Conservation (phyloP, 495 filamentous ascomycete genomes). For the Daldinia bambusicola region DNA sequence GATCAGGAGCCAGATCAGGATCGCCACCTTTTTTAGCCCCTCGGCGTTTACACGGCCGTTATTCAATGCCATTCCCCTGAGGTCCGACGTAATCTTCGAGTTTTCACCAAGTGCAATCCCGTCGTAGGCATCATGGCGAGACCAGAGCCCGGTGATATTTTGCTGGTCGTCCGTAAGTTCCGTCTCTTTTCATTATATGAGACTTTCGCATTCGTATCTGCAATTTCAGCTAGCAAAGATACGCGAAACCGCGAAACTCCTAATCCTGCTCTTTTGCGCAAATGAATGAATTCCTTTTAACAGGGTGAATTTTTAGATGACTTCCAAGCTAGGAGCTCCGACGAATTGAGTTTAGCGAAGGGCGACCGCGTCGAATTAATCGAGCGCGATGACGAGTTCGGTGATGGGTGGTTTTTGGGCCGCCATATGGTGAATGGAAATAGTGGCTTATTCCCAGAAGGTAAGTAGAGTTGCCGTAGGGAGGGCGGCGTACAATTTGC, state of each 20-base stretch:
- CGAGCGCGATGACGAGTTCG: conserved; percentile 96
- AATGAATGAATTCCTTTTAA: conserved; percentile 19
- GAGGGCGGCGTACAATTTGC: neutral
- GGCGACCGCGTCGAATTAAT: conserved; percentile 91
- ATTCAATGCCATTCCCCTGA: conserved; percentile 22
- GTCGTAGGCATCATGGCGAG: conserved; percentile 47
- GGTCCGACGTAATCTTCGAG: conserved; percentile 12
- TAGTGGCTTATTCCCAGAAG: conserved; percentile 90
- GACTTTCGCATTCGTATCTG: neutral
- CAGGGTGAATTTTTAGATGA: conserved; percentile 66
- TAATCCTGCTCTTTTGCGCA: conserved; percentile 17
- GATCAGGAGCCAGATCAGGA: conserved; percentile 30
- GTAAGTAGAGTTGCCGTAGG: conserved; percentile 58
- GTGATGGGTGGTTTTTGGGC: conserved; percentile 97
- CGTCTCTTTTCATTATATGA: conserved; percentile 18
- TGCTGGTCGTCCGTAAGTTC: conserved; percentile 82
- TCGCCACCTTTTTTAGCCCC: conserved; percentile 30
- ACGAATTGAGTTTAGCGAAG: conserved; percentile 88
- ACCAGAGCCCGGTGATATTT: conserved; percentile 72
- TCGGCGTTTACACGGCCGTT: conserved; percentile 17
- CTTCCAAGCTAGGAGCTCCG: conserved; percentile 86
- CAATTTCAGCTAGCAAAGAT: conserved; percentile 5
- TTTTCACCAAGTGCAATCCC: conserved; percentile 14
- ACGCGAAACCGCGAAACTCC: neutral
- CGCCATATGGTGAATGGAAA: conserved; percentile 77